A percentile compares a stretch with the other conserved stretches of the same genome.
These are phyloP conservation scores for Chytriomyces sp. DNA, from an alignment of 192 early-diverging fungal genomes.

Conservation along the genomic window DNA sequence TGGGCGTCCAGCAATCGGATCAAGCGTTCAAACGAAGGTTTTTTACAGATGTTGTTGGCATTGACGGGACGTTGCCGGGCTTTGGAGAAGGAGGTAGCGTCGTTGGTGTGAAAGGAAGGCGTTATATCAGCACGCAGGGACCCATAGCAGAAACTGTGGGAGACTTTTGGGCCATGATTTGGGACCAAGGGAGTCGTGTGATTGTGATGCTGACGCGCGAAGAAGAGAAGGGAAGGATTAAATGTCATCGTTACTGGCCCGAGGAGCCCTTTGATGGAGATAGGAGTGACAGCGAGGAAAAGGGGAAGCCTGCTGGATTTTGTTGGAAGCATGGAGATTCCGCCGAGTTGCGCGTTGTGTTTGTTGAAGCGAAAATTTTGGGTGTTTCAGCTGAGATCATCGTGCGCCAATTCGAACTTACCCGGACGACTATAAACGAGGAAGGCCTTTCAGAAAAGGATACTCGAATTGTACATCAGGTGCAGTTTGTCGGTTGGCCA, in stretches of 20 bases:
- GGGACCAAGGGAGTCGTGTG: constrained; percentile 75
- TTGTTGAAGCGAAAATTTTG: neutral
- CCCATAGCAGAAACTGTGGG: constrained; percentile 73
- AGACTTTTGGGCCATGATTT: constrained; percentile 93
- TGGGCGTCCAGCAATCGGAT: neutral
- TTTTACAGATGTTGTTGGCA: neutral
- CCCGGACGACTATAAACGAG: neutral
- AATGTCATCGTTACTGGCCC: constrained; percentile 92
- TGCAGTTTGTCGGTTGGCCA: constrained; percentile 82
- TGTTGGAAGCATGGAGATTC: no score
- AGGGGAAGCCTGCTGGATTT: no score
- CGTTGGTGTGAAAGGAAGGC: constrained; percentile 3
- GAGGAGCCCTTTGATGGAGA: constrained; percentile 24
- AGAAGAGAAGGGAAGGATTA: constrained; percentile 69
- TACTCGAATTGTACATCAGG: constrained; percentile 58
- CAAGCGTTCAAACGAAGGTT: neutral
- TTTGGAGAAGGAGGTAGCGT: no score
- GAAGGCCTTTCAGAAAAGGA: constrained; percentile 2
- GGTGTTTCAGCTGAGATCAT: neutral
- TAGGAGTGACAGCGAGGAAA: no score
- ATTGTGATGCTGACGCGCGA: constrained; percentile 89
- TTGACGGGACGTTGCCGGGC: neutral
- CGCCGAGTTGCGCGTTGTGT: neutral
- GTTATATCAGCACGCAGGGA: constrained; percentile 90
- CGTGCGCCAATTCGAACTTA: constrained; percentile 1